Evolutionary conservation across 2,329 filamentous ascomycete species (phyloP), one percentile per base, ranked within the genome.

Genomic region (Aspergillus tubingensis): DNA sequence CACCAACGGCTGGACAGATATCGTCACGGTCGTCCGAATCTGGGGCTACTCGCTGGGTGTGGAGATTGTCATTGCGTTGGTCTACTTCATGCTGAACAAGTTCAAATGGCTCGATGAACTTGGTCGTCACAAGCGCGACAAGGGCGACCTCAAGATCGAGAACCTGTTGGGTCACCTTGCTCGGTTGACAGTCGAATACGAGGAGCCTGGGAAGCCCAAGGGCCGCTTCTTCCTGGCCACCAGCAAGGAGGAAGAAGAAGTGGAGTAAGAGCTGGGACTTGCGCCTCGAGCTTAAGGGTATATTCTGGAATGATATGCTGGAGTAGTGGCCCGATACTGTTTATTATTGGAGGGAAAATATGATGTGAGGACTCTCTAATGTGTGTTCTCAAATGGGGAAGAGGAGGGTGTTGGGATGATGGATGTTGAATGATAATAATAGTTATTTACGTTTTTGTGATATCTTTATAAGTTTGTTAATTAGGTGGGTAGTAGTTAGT

Each of bases 1-100:
- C 36, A 68, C 62, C 8, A 82, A 85, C 63, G 85, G 85, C 62
- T 84, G 83, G 77, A 83, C 82, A 47, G 85, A 87, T 71, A 83
- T 88, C 57, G 77, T 83, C 57, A 83, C 81, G 11, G 79, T 82
- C 7, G 80, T 82, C 15, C 78, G 81, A 7, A 77, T 83, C 62
- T 83, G 81, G 81, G 71, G 77, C 41, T 83, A 79, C 69, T 82
- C 81, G 1, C 76, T 83, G 38, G 80, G 79, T 48, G 80, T 82
- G 53, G 80, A 79, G 47, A 81, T 83, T 54, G 79, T 83, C 54
- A 81, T 82, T 62, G 81, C 81, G 32, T 76, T 83, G 57, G 76
- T 82, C 54, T 83, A 83, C 71, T 81, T 76, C 68, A 71, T 77
- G 55, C 72, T 83, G 59, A 81, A 80, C 65, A 76, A 74, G 60